These are phyloP conservation scores for Amaranthus palmeri DNA, from an alignment of 148 eudicot genomes.

Conservation along the genomic window DNA sequence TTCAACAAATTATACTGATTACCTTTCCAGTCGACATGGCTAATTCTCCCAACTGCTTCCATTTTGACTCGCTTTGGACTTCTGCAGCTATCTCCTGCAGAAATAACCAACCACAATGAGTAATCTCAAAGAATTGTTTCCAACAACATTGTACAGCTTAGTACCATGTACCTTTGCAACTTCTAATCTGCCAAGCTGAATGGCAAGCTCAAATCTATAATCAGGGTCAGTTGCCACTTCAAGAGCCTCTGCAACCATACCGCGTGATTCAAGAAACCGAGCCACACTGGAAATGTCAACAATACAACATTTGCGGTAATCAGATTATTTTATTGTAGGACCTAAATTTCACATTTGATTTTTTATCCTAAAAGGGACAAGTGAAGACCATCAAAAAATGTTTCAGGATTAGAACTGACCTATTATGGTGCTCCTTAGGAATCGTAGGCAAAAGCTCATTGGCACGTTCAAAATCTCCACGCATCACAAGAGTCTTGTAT, in stretches of 20 bases:
- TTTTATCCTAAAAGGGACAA: neutral
- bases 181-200: conserved; percentile 88
- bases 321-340: neutral
- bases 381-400: neutral
- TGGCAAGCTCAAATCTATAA: conserved; percentile 96
- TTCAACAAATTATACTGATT: conserved; percentile 1
- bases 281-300: conserved; percentile 54
- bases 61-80: conserved; percentile 87
- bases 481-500: conserved; percentile 99
- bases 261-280: conserved; percentile 91
- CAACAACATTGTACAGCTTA: neutral
- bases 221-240: conserved; percentile 99
- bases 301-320: neutral
- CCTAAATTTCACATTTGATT: no score
- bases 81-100: conserved; percentile 86
- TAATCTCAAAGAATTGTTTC: conserved; percentile 4
- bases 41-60: conserved; percentile 99
- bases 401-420: conserved; percentile 37
- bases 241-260: conserved; percentile 86
- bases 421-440: conserved; percentile 97
- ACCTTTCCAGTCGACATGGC: conserved; percentile 99
- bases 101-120: conserved; percentile 12
- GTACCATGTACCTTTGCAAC: conserved; percentile 62
- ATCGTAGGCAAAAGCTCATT: conserved; percentile 76
- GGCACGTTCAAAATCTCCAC: conserved; percentile 90